Conservation (phyloP, 1,139 yeast species). For the Spathaspora jeffriesii region DNA sequence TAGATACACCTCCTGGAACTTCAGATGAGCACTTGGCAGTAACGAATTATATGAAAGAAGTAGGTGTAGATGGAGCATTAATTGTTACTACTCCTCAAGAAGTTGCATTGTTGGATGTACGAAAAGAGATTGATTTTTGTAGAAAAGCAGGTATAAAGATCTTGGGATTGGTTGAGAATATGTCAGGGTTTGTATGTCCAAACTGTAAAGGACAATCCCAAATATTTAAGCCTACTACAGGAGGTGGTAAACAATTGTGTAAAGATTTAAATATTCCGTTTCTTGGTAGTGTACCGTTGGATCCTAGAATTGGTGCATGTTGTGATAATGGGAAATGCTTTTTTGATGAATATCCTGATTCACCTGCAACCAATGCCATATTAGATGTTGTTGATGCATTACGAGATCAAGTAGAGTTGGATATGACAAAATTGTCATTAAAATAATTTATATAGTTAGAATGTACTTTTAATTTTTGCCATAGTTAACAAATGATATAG, state of each 20-base stretch:
- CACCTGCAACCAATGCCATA: conserved; percentile 91
- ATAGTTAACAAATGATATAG: background rate
- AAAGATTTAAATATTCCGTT: conserved; percentile 75
- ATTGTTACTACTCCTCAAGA: conserved; percentile 98
- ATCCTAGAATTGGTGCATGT: conserved; percentile 88
- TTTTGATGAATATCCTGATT: conserved; percentile 81
- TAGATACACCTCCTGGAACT: conserved; percentile 99
- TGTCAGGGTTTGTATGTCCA: conserved; percentile 99
- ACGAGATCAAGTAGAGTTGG: conserved; percentile 44
- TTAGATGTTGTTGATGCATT: conserved; percentile 75
- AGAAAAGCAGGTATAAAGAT: conserved; percentile 84
- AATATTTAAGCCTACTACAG: conserved; percentile 94
- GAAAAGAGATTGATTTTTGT: conserved; percentile 96
- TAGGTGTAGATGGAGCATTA: conserved; percentile 94
- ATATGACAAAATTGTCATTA: conserved; percentile 15
- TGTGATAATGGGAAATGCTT: conserved; percentile 92
- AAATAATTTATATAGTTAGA: conserved; percentile 1
- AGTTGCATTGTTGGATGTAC: conserved; percentile 89
- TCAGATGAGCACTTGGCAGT: conserved; percentile 96
- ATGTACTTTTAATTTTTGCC: background rate
- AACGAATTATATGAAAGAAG: conserved; percentile 82
- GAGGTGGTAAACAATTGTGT: conserved; percentile 89
- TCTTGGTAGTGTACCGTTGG: conserved; percentile 92
- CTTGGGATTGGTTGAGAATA: conserved; percentile 92
- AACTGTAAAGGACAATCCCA: conserved; percentile 87